phyloP scores from a whole-genome alignment of 1,139 yeast species.

The Debaryomyces nepalensis region DNA sequence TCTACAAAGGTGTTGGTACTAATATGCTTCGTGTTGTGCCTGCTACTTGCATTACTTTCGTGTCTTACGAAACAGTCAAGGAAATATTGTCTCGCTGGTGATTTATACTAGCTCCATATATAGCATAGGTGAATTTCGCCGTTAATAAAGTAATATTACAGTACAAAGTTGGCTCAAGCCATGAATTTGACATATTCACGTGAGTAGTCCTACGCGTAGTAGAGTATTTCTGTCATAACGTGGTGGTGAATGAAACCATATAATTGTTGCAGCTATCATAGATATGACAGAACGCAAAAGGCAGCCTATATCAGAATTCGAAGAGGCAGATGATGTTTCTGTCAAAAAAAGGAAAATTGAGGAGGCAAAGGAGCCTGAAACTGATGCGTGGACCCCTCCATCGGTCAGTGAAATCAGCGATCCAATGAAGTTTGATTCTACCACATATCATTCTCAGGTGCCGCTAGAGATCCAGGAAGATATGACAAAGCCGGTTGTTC shows the following conservation, averaged over 20 bases:
- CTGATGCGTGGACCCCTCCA: conserved; percentile 34
- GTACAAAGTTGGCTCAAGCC: neutral
- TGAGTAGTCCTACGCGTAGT: conserved; percentile 8
- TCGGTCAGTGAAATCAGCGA: conserved; percentile 33
- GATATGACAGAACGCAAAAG: conserved; percentile 2
- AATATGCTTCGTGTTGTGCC: conserved; percentile 70
- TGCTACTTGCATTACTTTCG: conserved; percentile 73
- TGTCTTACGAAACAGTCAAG: conserved; percentile 60
- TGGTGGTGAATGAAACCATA: neutral
- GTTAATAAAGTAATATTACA: too few relatives aligned
- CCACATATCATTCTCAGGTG: conserved; percentile 41
- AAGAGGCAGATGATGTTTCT: neutral
- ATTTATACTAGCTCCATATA: neutral
- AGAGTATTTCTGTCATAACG: neutral
- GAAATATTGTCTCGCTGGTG: conserved; percentile 16
- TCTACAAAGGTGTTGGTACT: conserved; percentile 75
- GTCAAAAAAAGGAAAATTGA: conserved; percentile 5
- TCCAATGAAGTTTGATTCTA: conserved; percentile 33
- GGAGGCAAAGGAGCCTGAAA: neutral
- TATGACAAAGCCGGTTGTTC: conserved; percentile 40
- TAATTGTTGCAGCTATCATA: neutral
- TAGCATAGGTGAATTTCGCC: too few relatives aligned
- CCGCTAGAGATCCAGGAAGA: conserved; percentile 28
- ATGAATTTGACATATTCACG: conserved; percentile 8
- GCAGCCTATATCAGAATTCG: neutral